Evolutionary conservation across 345 rosid species (phyloP), one percentile per base, ranked within the genome.

Genomic region (Erodium maritimum): DNA sequence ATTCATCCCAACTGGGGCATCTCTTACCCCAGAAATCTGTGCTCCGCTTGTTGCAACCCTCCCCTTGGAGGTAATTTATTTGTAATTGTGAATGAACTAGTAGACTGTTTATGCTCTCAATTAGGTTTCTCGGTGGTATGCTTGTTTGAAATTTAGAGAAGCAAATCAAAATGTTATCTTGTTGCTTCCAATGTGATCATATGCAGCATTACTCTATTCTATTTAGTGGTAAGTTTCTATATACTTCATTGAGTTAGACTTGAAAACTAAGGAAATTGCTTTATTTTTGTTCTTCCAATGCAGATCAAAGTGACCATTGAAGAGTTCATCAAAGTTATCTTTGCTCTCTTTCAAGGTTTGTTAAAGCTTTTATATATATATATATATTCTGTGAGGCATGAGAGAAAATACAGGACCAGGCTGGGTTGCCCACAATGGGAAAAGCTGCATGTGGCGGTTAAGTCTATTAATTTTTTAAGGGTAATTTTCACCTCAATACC

Each of bases 21-120:
- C 79, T 55, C 65, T 88, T 52, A 77, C 84, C 21, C 72, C 95
- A 19, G 96, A 88, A 69, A 69, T 70, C 18, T 80, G 84, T 59
- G 95, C 96, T 67, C 95, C 95, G 19, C 95, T 91, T 63, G 82
- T 91, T 62, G 96, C 94, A 64, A 82, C 94, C 42, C 95, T 91
- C 71, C 91, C 96, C 63, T 67, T 86, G 72, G 98, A 88, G 98
- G 98, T 91, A 81, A 63, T 24, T 42, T 67, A 21, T 50, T 29
- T 48, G 58, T 61, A 34, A 37, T 74, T 50, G 17, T 70, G 34
- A 45, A 10, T 42, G 48, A 42, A 42, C 14, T 42, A 42, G 48
- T 42, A 42, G 37, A 29, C 9, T 29, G 37, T 29, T 29, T 29
- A 0, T 29, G 5, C 37, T 29, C 9, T 11, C 4, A 5, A 11